A percentile compares a stretch with the other conserved stretches of the same genome.
phyloP scores from a whole-genome alignment of 2,329 filamentous ascomycete species.

The Aspergillus eucalypticola region DNA sequence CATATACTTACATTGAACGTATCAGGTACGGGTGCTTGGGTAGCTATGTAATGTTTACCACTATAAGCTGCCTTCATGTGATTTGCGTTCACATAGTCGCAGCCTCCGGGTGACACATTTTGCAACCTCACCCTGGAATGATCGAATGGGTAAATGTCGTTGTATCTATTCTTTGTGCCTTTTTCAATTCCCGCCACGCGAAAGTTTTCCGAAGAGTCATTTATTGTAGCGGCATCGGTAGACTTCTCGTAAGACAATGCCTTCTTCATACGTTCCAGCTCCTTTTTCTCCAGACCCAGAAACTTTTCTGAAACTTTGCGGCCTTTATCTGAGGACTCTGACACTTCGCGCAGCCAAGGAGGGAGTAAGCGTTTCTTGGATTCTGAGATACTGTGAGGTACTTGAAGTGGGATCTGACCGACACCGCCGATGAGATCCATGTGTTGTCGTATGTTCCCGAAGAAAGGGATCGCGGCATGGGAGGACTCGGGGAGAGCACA shows the following conservation, averaged over 20 bases:
- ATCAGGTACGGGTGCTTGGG: conserved; percentile 86
- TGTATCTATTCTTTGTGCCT: conserved; percentile 93
- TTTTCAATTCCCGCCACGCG: conserved; percentile 92
- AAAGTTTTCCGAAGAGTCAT: conserved; percentile 52
- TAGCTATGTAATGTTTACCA: conserved; percentile 92
- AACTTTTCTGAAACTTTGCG: conserved; percentile 82
- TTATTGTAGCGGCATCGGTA: conserved; percentile 50
- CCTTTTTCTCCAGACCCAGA: conserved; percentile 75
- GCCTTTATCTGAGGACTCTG: conserved; percentile 68
- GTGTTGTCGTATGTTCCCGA: conserved; percentile 93
- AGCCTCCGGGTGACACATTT: conserved; percentile 64
- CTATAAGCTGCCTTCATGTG: conserved; percentile 77
- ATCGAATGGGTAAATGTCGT: conserved; percentile 95
- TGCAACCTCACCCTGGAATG: conserved; percentile 83
- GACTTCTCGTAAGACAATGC: conserved; percentile 65
- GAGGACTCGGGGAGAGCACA: conserved; percentile 72
- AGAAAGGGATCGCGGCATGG: conserved; percentile 81
- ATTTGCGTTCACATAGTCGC: conserved; percentile 96
- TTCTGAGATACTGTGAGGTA: conserved; percentile 55
- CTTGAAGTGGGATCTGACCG: conserved; percentile 69
- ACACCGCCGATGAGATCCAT: conserved; percentile 93
- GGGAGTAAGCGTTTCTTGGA: conserved; percentile 61
- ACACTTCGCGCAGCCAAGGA: conserved; percentile 72
- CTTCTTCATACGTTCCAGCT: conserved; percentile 90
- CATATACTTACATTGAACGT: conserved; percentile 74